Percentiles rank a stretch among this genome's conserved stretches.
Evolutionary conservation across 2,329 filamentous ascomycete species (phyloP).

Genomic region (Moelleriella libera): DNA sequence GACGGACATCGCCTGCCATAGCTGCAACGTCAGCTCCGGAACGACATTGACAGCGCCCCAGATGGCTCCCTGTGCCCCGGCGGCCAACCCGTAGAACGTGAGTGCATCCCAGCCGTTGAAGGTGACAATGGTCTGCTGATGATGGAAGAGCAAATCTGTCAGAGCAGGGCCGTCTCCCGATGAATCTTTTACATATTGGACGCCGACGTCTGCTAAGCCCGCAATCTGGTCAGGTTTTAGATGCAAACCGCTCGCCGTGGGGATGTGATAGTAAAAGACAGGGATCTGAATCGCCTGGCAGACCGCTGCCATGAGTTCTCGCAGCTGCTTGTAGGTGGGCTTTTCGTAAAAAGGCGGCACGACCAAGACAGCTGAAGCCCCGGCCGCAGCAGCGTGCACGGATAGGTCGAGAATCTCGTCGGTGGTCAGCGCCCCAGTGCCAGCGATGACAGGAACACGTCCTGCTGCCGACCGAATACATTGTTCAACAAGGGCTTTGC

Average conservation of each 20-base stretch:
- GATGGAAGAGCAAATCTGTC: constrained; percentile 26
- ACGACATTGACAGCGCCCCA: constrained; percentile 34
- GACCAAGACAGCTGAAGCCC: constrained; percentile 26
- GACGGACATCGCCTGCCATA: constrained; percentile 23
- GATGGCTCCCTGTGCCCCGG: constrained; percentile 27
- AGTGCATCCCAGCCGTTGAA: constrained; percentile 36
- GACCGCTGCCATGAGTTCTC: constrained; percentile 20
- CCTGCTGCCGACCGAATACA: constrained; percentile 15
- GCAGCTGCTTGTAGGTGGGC: constrained; percentile 15
- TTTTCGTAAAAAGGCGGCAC: constrained; percentile 33
- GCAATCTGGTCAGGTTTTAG: constrained; percentile 23
- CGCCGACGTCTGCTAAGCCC: constrained; percentile 23
- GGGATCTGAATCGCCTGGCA: neutral
- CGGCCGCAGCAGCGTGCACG: constrained; percentile 3
- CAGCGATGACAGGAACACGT: constrained; percentile 23
- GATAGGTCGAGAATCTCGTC: constrained; percentile 4
- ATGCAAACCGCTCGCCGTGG: neutral
- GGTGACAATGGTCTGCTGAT: constrained; percentile 20
- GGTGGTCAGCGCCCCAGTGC: constrained; percentile 25
- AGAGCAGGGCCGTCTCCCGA: constrained; percentile 30
- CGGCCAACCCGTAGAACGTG: constrained; percentile 31
- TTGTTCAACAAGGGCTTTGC: constrained; percentile 24
- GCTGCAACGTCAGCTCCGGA: constrained; percentile 26
- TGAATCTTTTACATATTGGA: constrained; percentile 33
- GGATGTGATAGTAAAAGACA: neutral